Base-by-base conservation (phyloP, 192 early-diverging fungal species). In the Coemansia sp. region DNA sequence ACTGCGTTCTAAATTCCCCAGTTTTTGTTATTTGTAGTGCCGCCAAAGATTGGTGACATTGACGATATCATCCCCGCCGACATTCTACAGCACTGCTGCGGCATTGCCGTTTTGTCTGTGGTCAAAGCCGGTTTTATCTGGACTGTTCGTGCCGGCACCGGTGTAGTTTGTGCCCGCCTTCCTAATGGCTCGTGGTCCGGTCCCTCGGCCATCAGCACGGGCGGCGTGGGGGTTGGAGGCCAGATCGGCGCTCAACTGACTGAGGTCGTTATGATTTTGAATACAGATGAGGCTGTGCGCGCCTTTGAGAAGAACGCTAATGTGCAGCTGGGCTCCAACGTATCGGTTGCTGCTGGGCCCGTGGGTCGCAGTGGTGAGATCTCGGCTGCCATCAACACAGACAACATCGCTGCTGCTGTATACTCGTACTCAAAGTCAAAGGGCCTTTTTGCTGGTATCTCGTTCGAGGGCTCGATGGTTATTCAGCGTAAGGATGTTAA, bases 391-490 rank as follows among this genome's bases (percentile, higher is more conserved):
- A 78, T 87, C 35, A 84, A 89, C 28, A 63, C 74, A 5, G 82
- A 88, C 48, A 88, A 90, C 46, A 72, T 93, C 24, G 92, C 95
- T 0, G 51, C 51, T 55, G 93, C 94, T 24, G 90, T 95, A 36
- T 98, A 93, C 81, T 94, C 93, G 58, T 98, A 98, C 81, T 90
- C 92, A 60, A 95, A 96, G 70, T 88, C 91, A 33, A 91, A 89
- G 75, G 95, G 95, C 24, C 84, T 98, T 59, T 96, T 96, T 88
- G 95, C 93, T 5, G 95, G 96, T 24, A 85, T 92, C 3, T 92
- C 91, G 2, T 79, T 94, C n/a, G 94, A 97, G 66, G 95, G 95
- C 24, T 91, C 94, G 3, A 87, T 90, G 4, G 88, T 98, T 34
- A 48, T 91, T 3, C 89, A 92, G 73, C 85, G 94, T 59, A 87